Evolutionary conservation across 805 yeast genomes (phyloP).

Genomic region (Suhomyces kilbournensis): DNA sequence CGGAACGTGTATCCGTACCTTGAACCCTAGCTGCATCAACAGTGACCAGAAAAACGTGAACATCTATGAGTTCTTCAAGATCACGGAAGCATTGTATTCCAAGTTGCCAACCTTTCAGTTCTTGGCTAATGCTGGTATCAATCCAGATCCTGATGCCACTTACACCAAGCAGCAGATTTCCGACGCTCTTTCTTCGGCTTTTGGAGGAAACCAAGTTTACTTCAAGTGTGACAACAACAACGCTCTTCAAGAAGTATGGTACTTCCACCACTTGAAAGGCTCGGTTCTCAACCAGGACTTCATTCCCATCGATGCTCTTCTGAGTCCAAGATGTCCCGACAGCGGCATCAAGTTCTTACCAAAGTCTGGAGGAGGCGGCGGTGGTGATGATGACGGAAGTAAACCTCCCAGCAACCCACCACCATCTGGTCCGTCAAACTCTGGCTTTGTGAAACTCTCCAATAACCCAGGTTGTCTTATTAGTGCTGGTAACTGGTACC

Average conservation of each 20-base stretch:
- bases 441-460: conserved; percentile 43
- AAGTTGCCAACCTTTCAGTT: conserved; percentile 65
- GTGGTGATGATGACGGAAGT: conserved; percentile 3
- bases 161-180: conserved; percentile 57
- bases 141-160: conserved; percentile 56
- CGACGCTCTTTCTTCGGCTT: conserved; percentile 48
- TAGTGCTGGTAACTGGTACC: conserved; percentile 82
- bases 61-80: conserved; percentile 69
- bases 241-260: conserved; percentile 30
- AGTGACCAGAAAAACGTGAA: conserved; percentile 30
- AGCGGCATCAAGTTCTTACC: conserved; percentile 71
- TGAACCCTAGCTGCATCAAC: conserved; percentile 67
- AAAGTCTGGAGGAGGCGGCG: conserved; percentile 32
- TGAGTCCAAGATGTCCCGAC: conserved; percentile 61
- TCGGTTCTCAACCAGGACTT: conserved; percentile 15
- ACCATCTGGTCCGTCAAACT: conserved; percentile 18
- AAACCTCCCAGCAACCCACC: conserved; percentile 8
- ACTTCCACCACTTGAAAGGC: conserved; percentile 23
- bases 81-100: conserved; percentile 56
- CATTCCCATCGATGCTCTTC: conserved; percentile 48
- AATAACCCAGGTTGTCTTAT: conserved; percentile 73
- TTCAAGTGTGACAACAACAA: conserved; percentile 56
- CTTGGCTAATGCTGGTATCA: conserved; percentile 64
- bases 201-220: conserved; percentile 54
- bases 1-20: conserved; percentile 85